Percentiles rank a stretch among this genome's conserved stretches.
These are phyloP conservation scores for Lachancea dasiensis DNA, from an alignment of 805 yeast genomes.

Conservation along the genomic window DNA sequence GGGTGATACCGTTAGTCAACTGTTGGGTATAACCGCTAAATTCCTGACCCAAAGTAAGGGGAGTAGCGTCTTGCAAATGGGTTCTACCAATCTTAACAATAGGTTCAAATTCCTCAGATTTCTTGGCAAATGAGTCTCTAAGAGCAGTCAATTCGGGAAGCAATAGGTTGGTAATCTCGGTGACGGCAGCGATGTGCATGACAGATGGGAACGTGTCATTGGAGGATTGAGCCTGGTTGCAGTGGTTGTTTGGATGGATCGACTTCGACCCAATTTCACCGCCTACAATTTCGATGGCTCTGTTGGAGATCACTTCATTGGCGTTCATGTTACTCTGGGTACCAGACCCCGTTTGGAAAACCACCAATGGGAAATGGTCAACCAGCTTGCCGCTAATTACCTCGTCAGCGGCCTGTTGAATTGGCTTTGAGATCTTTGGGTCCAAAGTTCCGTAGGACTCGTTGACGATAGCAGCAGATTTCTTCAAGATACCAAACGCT, in stretches of 20 bases:
- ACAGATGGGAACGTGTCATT: conserved; percentile 99
- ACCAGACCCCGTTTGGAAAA: conserved; percentile 98
- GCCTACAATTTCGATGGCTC: conserved; percentile 94
- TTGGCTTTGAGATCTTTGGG: conserved; percentile 75
- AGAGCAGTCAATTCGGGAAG: conserved; percentile 75
- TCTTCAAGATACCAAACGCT: conserved; percentile 91
- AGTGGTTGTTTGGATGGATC: conserved; percentile 98
- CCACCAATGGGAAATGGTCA: conserved; percentile 96
- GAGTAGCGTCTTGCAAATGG: conserved; percentile 98
- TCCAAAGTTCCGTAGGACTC: conserved; percentile 75
- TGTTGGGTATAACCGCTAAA: conserved; percentile 96
- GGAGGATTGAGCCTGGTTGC: conserved; percentile 97
- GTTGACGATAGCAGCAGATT: conserved; percentile 91
- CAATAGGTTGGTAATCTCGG: conserved; percentile 69
- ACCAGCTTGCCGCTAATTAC: conserved; percentile 86
- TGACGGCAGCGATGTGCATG: conserved; percentile 98
- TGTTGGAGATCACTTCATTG: conserved; percentile 95
- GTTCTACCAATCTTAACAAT: conserved; percentile 99
- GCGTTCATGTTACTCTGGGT: conserved; percentile 99
- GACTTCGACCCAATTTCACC: conserved; percentile 87
- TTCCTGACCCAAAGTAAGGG: conserved; percentile 96
- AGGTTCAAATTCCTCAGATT: conserved; percentile 75
- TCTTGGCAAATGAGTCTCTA: conserved; percentile 69
- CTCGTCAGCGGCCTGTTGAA: conserved; percentile 91
- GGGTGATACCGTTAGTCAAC: conserved; percentile 79